Conservation (phyloP, 768 basidiomycete genomes). For the Hebeloma cylindrosporum region DNA sequence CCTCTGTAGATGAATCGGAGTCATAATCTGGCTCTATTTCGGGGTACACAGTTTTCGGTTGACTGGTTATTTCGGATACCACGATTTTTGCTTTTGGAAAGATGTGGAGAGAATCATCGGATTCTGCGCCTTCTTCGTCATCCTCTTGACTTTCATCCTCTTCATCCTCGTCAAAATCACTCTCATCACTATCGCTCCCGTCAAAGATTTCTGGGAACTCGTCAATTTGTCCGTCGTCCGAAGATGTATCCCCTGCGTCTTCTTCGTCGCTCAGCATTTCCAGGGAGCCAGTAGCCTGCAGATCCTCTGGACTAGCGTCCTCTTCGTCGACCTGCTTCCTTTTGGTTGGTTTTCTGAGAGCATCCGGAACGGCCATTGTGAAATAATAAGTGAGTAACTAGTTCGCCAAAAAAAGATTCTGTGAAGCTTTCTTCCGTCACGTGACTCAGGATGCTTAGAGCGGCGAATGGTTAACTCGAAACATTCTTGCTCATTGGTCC, state of each 20-base stretch:
- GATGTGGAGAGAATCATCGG: constrained; percentile 50
- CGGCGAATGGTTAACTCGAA: too few species aligned
- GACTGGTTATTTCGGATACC: constrained; percentile 81
- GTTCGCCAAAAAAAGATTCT: constrained; percentile 22
- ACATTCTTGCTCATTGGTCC: too few species aligned
- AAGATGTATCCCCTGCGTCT: constrained; percentile 42
- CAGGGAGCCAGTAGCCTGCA: constrained; percentile 45
- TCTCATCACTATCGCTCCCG: constrained; percentile 52
- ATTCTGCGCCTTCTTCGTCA: constrained; percentile 36
- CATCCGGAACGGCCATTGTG: constrained; percentile 22
- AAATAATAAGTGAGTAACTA: too few species aligned
- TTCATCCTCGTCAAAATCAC: constrained; percentile 34
- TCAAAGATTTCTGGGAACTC: constrained; percentile 72
- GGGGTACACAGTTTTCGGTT: constrained; percentile 79
- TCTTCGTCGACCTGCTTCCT: constrained; percentile 50
- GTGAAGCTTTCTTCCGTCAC: constrained; percentile 19
- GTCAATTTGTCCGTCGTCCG: constrained; percentile 62
- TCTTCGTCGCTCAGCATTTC: constrained; percentile 82
- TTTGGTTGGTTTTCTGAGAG: constrained; percentile 47
- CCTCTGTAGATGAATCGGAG: constrained; percentile 90
- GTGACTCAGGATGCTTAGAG: constrained; percentile 9
- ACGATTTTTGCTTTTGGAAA: constrained; percentile 68
- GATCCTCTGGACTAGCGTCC: constrained; percentile 32
- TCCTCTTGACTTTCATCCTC: constrained; percentile 44
- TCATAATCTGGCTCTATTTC: constrained; percentile 91